phyloP scores from a whole-genome alignment of 1,284 basidiomycete species.

The Schizophyllum amplum region DNA sequence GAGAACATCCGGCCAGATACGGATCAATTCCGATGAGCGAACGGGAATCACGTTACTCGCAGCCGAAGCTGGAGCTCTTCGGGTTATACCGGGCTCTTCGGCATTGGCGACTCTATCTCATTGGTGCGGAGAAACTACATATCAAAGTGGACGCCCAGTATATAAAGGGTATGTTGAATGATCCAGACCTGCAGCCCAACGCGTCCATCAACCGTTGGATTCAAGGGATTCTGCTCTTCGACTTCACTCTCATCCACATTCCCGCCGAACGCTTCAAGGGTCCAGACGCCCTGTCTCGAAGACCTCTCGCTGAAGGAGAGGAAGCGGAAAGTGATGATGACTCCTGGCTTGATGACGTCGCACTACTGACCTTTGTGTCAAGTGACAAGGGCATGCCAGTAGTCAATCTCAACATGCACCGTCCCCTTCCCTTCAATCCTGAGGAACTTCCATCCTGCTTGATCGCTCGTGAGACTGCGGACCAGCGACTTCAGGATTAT shows the following conservation, averaged over 20 bases:
- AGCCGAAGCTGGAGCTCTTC: constrained; percentile 33
- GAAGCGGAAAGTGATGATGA: constrained; percentile 16
- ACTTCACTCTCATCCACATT: constrained; percentile 26
- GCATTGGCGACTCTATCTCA: constrained; percentile 19
- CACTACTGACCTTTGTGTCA: too few species aligned
- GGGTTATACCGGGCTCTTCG: constrained; percentile 25
- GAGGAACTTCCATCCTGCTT: too few species aligned
- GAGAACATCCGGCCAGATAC: constrained; percentile 13
- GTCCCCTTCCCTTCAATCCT: too few species aligned
- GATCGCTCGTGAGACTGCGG: too few species aligned
- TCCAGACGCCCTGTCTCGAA: constrained; percentile 29
- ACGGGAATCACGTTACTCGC: constrained; percentile 28
- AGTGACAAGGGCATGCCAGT: too few species aligned
- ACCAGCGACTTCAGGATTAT: too few species aligned
- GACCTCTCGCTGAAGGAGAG: constrained; percentile 14
- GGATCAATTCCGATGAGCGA: constrained; percentile 29
- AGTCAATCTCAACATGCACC: too few species aligned
- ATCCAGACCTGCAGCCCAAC: constrained; percentile 28
- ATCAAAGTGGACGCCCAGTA: constrained; percentile 31
- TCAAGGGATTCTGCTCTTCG: constrained; percentile 25
- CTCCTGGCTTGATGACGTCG: too few species aligned
- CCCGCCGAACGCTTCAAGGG: constrained; percentile 24
- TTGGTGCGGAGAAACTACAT: constrained; percentile 25
- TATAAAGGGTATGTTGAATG: constrained; percentile 34
- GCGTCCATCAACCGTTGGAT: constrained; percentile 33